Percentiles rank a stretch among this genome's conserved stretches.
phyloP scores from a whole-genome alignment of 345 rosid species.

The Moricandia arvensis region DNA sequence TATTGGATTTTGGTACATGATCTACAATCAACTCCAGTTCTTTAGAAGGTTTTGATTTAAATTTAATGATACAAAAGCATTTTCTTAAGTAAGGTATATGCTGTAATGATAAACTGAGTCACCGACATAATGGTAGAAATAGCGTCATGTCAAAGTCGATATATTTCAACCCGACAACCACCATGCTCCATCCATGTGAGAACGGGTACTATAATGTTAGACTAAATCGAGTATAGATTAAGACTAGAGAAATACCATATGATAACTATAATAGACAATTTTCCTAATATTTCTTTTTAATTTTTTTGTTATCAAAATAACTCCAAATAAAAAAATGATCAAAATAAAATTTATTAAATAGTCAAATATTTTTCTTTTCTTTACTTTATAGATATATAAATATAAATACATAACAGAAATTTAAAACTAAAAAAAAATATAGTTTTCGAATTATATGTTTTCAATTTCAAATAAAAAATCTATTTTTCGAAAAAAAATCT shows the following conservation, averaged over 20 bases:
- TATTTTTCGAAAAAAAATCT: too few relatives aligned
- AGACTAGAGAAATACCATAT: not conserved
- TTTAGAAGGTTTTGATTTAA: not conserved
- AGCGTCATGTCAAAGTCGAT: not conserved
- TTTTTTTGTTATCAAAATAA: too few relatives aligned
- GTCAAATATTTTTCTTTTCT: too few relatives aligned
- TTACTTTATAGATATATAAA: too few relatives aligned
- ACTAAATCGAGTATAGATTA: not conserved
- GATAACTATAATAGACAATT: too few relatives aligned
- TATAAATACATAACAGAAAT: too few relatives aligned
- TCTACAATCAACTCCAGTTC: not conserved
- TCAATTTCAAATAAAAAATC: too few relatives aligned
- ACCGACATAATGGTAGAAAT: not conserved
- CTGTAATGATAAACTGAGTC: not conserved
- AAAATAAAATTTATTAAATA: too few relatives aligned
- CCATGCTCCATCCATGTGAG: conserved; percentile 33
- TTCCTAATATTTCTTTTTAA: too few relatives aligned
- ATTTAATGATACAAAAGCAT: not conserved
- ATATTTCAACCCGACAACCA: not conserved
- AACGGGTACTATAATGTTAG: not conserved
- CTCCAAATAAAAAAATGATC: too few relatives aligned
- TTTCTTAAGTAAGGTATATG: not conserved
- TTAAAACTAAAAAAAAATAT: too few relatives aligned
- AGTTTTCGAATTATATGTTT: too few relatives aligned
- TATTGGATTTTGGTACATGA: not conserved